Evolutionary conservation across 108 stramenopile species (phyloP).

Genomic region (Skeletonema tropicum): DNA sequence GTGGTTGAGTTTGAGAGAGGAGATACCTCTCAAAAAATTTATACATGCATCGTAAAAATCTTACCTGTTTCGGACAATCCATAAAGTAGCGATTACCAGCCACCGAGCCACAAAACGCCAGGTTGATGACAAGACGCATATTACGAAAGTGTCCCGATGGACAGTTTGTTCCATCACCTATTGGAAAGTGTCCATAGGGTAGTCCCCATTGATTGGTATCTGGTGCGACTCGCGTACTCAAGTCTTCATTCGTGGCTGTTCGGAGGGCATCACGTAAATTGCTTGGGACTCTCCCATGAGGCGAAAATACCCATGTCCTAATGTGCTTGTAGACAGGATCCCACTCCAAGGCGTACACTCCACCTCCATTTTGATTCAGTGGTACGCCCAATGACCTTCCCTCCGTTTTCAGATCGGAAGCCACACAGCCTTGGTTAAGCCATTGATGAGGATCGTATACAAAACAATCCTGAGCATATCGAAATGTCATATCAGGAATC

Average conservation of each 20-base stretch:
- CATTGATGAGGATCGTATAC: constrained; percentile 91
- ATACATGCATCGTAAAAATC: too few relatives aligned
- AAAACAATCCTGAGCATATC: constrained; percentile 78
- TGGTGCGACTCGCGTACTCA: constrained; percentile 65
- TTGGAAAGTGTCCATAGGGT: constrained; percentile 90
- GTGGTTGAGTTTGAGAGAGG: too few relatives aligned
- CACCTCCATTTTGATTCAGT: constrained; percentile 85
- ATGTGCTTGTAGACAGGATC: constrained; percentile 85
- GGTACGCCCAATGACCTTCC: constrained; percentile 74
- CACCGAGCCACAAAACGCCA: constrained; percentile 87
- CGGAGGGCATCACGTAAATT: constrained; percentile 75
- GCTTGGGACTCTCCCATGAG: constrained; percentile 70
- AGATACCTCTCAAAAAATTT: too few relatives aligned
- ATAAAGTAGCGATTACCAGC: constrained; percentile 81
- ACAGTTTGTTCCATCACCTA: constrained; percentile 78
- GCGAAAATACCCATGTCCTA: constrained; percentile 85
- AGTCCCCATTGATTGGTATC: constrained; percentile 83
- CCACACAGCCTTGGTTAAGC: constrained; percentile 93
- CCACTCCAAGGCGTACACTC: constrained; percentile 89
- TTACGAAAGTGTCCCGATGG: constrained; percentile 74
- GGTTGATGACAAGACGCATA: constrained; percentile 89
- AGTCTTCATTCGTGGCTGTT: constrained; percentile 59
- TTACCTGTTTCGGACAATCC: constrained; percentile 72
- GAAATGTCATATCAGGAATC: constrained; percentile 64
- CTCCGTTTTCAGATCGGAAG: constrained; percentile 54